phyloP scores from a whole-genome alignment of 495 filamentous ascomycete genomes.

The Xylaria bambusicola region DNA sequence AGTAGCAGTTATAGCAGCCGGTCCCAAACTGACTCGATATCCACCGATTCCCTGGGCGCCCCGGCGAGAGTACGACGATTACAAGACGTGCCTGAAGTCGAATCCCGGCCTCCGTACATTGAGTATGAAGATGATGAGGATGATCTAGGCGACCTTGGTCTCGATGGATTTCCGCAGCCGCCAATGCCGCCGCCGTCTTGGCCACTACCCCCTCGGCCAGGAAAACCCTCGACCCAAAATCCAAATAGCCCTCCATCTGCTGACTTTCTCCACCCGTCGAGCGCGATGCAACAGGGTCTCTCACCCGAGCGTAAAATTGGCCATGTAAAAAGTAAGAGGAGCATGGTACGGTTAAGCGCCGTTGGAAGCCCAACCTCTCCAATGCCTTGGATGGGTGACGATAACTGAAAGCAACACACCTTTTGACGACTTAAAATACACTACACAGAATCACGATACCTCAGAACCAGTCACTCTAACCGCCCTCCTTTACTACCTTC shows the following conservation, averaged over 20 bases:
- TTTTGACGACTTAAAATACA: not conserved
- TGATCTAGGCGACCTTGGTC: constrained; percentile 17
- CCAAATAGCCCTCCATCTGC: constrained; percentile 43
- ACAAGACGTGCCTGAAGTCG: constrained; percentile 13
- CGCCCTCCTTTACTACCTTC: not conserved
- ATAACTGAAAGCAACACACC: constrained; percentile 27
- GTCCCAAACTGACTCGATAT: constrained; percentile 23
- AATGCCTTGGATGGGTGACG: constrained; percentile 46
- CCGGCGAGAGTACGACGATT: constrained; percentile 12
- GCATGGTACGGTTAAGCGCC: constrained; percentile 48
- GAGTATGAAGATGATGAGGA: constrained; percentile 5
- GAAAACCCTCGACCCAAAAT: constrained; percentile 17
- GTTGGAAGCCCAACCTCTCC: constrained; percentile 42
- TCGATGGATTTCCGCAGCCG: constrained; percentile 21
- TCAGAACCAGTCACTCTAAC: not conserved
- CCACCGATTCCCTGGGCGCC: constrained; percentile 17
- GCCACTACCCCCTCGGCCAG: constrained; percentile 16
- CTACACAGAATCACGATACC: not conserved
- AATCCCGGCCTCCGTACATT: constrained; percentile 14
- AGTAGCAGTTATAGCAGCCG: constrained; percentile 7
- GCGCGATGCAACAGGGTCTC: not conserved
- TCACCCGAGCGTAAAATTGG: constrained; percentile 7
- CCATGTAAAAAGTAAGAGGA: constrained; percentile 43
- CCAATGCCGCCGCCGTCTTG: constrained; percentile 17
- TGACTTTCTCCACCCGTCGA: constrained; percentile 25